Base-by-base conservation (phyloP, 2,329 filamentous ascomycete species). In the Capronia coronata region DNA sequence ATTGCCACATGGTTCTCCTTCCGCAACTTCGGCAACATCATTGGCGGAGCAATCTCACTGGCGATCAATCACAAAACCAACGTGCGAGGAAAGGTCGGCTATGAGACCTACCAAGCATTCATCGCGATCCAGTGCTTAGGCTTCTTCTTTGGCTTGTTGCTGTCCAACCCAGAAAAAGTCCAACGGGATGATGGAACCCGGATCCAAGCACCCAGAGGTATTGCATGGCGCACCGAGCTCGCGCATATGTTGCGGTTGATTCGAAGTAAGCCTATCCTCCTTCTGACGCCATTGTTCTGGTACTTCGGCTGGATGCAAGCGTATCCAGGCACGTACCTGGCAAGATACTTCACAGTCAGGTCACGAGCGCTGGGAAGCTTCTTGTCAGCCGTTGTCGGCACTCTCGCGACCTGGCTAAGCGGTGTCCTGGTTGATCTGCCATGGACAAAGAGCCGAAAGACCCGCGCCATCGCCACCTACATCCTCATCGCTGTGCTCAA, bases 1-100 rank as follows among this genome's bases (percentile, higher is more conserved):
- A 68, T 72, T 35, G 73, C 72, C 1, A 76, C 77, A 29, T 78
- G 75, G 75, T 71, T 78, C 3, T 71, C 73, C 5, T 69, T 77
- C 6, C 70, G 74, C 5, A 73, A 77, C 49, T 67, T 77, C 6
- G 75, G 75, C 1, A 75, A 76, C 48, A 67, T 78, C 18, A 73
- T 78, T 46, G 75, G 75, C 1, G 68, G 72, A 2, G 71, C 74
- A 0, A 75, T 77, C 23, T 72, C 75, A 21, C 67, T 77, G 0
- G 73, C 69, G 0, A 65, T 77, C 13, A 78, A 77, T 40, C 65
- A 68, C 48, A 66, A 68, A 2, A 64, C 67, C 10, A 67, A 67
- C 10, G 57, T 69, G n/a, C 60, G 65, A 9, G 73, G 73, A 25
- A 73, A 73, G 51, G 71, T 75, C 10, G 67, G 68, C 2, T 73